A percentile compares a stretch with the other conserved stretches of the same genome.
These are phyloP conservation scores for Carex myosuroides DNA, from an alignment of 176 grass and related monocot genomes.

Conservation along the genomic window DNA sequence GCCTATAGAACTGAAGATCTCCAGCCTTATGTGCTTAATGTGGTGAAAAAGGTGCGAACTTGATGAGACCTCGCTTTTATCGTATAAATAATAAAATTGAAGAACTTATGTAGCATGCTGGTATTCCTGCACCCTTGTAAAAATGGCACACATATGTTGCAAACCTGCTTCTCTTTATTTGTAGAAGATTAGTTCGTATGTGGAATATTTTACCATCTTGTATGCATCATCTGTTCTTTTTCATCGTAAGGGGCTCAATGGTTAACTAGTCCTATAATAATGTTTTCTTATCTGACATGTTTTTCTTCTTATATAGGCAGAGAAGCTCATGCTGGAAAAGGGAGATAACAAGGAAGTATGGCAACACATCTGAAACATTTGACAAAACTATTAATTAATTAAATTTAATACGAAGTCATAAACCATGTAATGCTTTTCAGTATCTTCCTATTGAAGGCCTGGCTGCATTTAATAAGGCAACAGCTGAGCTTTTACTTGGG, in stretches of 20 bases:
- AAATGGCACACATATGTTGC: neutral
- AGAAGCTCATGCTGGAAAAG: constrained; percentile 87
- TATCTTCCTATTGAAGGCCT: constrained; percentile 99
- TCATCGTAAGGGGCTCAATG: neutral
- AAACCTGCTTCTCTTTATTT: neutral
- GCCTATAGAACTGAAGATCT: constrained; percentile 97
- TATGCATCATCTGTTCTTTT: neutral
- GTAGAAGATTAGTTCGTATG: neutral
- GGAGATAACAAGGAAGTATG: constrained; percentile 96
- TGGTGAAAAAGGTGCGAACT: constrained; percentile 73
- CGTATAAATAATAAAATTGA: neutral
- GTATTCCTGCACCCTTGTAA: neutral
- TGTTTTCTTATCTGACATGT: neutral
- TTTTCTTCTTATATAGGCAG: constrained; percentile 41
- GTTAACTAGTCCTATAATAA: neutral
- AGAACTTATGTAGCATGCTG: neutral
- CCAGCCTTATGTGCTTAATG: constrained; percentile 74
- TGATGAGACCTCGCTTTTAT: neutral
- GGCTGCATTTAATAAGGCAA: constrained; percentile 87
- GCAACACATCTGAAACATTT: neutral
- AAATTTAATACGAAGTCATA: neutral
- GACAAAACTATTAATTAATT: neutral
- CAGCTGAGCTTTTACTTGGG: constrained; percentile 77
- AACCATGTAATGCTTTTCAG: constrained; percentile 36
- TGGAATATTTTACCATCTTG: neutral